phyloP scores from a whole-genome alignment of 306 rosid species.

The Abrus precatorius region DNA sequence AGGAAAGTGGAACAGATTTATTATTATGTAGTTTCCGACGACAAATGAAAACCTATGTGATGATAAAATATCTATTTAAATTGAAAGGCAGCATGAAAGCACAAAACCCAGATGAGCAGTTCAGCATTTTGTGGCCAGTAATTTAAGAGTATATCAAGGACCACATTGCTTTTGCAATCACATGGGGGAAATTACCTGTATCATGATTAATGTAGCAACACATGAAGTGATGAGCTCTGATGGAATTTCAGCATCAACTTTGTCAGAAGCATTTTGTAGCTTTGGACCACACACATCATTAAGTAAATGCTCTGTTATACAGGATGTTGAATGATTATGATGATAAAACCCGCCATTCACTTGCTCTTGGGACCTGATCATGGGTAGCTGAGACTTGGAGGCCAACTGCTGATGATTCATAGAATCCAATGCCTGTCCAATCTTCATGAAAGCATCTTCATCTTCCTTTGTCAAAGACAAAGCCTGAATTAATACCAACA shows the following conservation, averaged over 20 bases:
- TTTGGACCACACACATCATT: constrained; percentile 60
- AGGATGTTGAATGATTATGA: constrained; percentile 49
- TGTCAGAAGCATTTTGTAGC: constrained; percentile 54
- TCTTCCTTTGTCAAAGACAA: constrained; percentile 77
- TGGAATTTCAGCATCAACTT: constrained; percentile 69
- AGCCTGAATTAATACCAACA: constrained; percentile 63
- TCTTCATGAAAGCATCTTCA: constrained; percentile 73
- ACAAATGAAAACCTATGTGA: constrained; percentile 4
- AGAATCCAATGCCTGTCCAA: constrained; percentile 79
- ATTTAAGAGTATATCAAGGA: not conserved
- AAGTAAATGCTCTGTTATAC: constrained; percentile 54
- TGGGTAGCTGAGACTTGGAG: constrained; percentile 55
- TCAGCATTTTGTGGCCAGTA: constrained; percentile 46
- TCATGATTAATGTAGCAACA: constrained; percentile 84
- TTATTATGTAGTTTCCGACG: not conserved
- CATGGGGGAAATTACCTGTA: constrained; percentile 68
- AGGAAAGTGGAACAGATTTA: not conserved
- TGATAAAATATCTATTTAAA: constrained; percentile 6
- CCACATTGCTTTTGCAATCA: not conserved
- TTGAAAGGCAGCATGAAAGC: constrained; percentile 22
- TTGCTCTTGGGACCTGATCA: constrained; percentile 65
- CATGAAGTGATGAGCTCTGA: constrained; percentile 88
- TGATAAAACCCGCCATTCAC: constrained; percentile 61
- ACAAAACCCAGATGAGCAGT: not conserved
- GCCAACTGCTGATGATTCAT: constrained; percentile 61